Conservation (phyloP, 768 basidiomycete species). For the Lentinula raphanica region DNA sequence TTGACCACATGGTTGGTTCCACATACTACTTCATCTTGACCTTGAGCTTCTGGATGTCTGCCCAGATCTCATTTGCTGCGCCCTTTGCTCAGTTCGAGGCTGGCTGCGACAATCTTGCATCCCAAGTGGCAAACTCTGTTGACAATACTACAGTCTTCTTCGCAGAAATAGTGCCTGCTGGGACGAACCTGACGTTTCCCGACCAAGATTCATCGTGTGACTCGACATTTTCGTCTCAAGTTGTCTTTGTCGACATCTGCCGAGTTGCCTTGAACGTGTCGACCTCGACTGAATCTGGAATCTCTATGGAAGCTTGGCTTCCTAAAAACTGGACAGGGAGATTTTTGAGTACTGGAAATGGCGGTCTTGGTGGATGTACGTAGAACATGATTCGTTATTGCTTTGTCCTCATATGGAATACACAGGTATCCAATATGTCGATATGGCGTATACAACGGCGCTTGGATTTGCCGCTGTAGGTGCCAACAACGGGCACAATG, state of each 20-base stretch:
- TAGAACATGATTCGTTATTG: not conserved
- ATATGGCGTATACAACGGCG: conserved; percentile 9
- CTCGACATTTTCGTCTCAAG: not conserved
- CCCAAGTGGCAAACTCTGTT: not conserved
- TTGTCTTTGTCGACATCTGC: conserved; percentile 6
- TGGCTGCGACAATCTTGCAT: not conserved
- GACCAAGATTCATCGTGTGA: conserved; percentile 1
- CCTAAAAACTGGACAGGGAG: conserved; percentile 10
- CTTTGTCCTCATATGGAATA: not conserved
- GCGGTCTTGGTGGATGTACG: conserved; percentile 11
- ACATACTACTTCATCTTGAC: too few relatives aligned
- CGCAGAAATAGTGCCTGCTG: not conserved
- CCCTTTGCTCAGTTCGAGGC: not conserved
- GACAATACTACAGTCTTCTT: not conserved
- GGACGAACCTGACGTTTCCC: not conserved
- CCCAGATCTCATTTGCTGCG: not conserved
- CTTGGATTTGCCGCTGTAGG: conserved; percentile 15
- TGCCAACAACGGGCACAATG: conserved; percentile 16
- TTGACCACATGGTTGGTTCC: too few relatives aligned
- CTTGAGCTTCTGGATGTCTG: not conserved
- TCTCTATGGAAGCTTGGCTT: conserved; percentile 12
- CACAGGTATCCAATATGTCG: conserved; percentile 15
- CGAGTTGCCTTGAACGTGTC: conserved; percentile 9
- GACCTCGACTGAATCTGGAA: conserved; percentile 6
- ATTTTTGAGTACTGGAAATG: conserved; percentile 10